A percentile compares a stretch with the other conserved stretches of the same genome.
Conservation (phyloP, 305 asterid species). For the Euphrasia arctica region DNA sequence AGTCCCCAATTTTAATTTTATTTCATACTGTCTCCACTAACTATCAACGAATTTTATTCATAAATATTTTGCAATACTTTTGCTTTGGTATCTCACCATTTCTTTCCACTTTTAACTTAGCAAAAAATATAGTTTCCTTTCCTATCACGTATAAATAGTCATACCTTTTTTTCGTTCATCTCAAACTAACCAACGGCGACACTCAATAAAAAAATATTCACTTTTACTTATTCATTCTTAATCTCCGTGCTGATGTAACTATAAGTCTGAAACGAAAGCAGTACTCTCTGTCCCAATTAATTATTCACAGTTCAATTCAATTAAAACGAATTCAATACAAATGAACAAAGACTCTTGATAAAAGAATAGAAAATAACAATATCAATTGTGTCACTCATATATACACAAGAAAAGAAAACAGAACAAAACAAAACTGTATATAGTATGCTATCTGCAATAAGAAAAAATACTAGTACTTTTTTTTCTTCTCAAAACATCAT, state of each 20-base stretch:
- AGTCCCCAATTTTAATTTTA: conserved; percentile 23
- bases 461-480: conserved; percentile 10
- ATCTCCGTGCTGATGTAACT: no score
- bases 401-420: conserved; percentile 10
- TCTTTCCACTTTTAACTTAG: conserved; percentile 16
- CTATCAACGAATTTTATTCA: conserved; percentile 1
- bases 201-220: no score
- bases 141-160: no score
- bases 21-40: conserved; percentile 29
- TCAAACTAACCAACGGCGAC: no score
- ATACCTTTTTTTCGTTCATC: no score
- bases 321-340: not conserved
- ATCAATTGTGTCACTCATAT: conserved; percentile 11
- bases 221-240: no score
- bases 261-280: no score
- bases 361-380: not conserved
- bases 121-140: not conserved
- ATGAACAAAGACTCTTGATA: not conserved
- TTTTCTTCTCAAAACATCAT: conserved; percentile 14
- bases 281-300: no score
- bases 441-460: conserved; percentile 7
- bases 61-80: conserved; percentile 27
- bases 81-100: conserved; percentile 20
- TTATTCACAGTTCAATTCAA: no score
- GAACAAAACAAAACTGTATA: conserved; percentile 13